Evolutionary conservation across 2,329 filamentous ascomycete species (phyloP), one percentile per base, ranked within the genome.

Genomic region (Ampelomyces quisqualis): DNA sequence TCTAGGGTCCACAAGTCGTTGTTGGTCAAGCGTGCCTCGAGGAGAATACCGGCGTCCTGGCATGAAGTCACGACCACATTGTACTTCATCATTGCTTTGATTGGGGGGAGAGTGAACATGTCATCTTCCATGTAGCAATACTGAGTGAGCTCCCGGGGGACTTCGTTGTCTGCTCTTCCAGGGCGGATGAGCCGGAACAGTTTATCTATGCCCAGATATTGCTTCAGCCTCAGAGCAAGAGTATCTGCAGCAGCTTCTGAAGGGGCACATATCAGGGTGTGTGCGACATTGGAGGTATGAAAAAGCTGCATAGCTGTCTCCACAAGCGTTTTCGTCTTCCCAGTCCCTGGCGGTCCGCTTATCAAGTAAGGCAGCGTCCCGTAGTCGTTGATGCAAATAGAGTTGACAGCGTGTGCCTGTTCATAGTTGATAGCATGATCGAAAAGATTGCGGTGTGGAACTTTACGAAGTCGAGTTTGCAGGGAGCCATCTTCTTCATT

Each of bases 251-350:
- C 72, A 17, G 69, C 64, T 39, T 74, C 70, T n/a, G 72, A 74
- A 15, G 72, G 71, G 9, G 72, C 72, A 43, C 70, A 73, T 5
- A 74, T 56, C 3, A 75, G 53, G 18, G 74, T 61, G 49, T 73
- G 70, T 11, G 44, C 36, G 7, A 50, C 38, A 1, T 45, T 17
- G 1, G 53, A 52, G 3, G 47, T 50, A 2, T 62, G 45, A 4
- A 65, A 48, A 2, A 67, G 43, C 30, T 67, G 62, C 43, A 71
- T 49, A 7, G 72, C 68, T 36, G 64, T 64, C 52, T 76, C 74
- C 13, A 76, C 73, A 1, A 76, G 50, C 2, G 73, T 76, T 43
- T 76, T 76, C 7, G 75, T 77, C 51, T 77, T 77, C 0, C 75
- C 74, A 5, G 74, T 77, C n/a, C 75, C 75, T 8, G 74, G 74